Conservation (phyloP, 306 rosid genomes). For the Medicago arabica region DNA sequence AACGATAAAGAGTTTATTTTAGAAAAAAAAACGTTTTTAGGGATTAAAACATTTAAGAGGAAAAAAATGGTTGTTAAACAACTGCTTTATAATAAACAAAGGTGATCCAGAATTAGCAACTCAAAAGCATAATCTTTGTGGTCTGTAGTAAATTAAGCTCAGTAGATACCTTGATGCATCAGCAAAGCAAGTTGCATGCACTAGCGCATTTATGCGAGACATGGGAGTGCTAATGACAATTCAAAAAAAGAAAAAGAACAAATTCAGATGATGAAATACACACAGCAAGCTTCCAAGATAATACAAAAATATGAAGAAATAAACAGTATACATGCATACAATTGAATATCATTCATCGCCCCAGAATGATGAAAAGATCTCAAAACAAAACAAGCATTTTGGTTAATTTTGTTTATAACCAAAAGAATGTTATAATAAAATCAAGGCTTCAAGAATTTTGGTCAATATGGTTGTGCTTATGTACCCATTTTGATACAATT, state of each 20-base stretch:
- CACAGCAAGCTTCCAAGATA: constrained; percentile 27
- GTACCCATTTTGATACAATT: neutral
- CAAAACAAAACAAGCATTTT: constrained; percentile 20
- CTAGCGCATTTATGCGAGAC: constrained; percentile 76
- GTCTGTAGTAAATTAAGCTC: constrained; percentile 36
- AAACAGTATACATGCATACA: constrained; percentile 29
- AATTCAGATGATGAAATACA: constrained; percentile 37
- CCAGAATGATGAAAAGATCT: constrained; percentile 15
- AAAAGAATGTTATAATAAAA: constrained; percentile 8
- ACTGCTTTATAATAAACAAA: constrained; percentile 13
- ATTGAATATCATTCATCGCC: constrained; percentile 21
- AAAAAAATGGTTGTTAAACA: neutral
- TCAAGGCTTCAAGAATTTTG: constrained; percentile 25
- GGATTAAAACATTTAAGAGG: neutral
- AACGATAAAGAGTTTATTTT: neutral
- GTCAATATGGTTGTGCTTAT: constrained; percentile 5
- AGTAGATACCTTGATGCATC: constrained; percentile 85
- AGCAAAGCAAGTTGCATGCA: constrained; percentile 93
- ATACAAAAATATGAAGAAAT: constrained; percentile 25
- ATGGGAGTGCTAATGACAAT: constrained; percentile 70
- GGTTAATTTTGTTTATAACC: neutral
- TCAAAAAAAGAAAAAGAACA: neutral
- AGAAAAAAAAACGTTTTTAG: neutral
- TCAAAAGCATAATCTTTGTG: constrained; percentile 30
- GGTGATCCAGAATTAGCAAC: constrained; percentile 29